Conservation (phyloP, 768 basidiomycete genomes). For the Mycena albidolilacea region DNA sequence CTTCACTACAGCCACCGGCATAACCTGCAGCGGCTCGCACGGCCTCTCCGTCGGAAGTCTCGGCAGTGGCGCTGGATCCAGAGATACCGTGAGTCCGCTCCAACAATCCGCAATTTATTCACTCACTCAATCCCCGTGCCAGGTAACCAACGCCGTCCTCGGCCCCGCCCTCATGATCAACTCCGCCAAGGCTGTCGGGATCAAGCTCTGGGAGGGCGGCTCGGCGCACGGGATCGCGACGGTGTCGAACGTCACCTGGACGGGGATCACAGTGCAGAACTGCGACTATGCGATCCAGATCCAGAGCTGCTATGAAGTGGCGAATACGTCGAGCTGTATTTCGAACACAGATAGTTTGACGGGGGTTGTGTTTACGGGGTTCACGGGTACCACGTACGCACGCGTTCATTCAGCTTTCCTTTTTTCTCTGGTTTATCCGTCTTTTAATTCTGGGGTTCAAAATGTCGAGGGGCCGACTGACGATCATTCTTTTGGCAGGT, state of each 20-base stretch:
- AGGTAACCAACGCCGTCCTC: conserved; percentile 48
- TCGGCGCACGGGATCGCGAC: conserved; percentile 48
- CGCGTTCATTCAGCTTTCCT: not conserved
- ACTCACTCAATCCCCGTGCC: not conserved
- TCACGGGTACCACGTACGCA: conserved; percentile 48
- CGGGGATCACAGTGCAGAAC: conserved; percentile 46
- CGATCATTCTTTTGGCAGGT: conserved; percentile 31
- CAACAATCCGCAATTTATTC: not conserved
- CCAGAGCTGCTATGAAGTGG: conserved; percentile 49
- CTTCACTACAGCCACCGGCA: conserved; percentile 46
- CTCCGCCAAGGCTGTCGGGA: conserved; percentile 51
- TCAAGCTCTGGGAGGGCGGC: conserved; percentile 50
- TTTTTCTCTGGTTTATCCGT: not conserved
- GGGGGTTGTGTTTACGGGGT: conserved; percentile 44
- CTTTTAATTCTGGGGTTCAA: too few species aligned
- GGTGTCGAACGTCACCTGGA: conserved; percentile 49
- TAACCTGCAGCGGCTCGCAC: conserved; percentile 51
- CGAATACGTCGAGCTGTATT: conserved; percentile 41
- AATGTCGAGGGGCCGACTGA: not conserved
- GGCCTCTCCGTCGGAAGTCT: conserved; percentile 50
- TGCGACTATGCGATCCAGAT: conserved; percentile 53
- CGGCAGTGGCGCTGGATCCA: conserved; percentile 37
- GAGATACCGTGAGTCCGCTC: conserved; percentile 35
- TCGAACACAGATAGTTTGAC: conserved; percentile 45
- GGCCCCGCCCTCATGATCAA: conserved; percentile 49